Conservation (phyloP, 179 eudicot species). For the Pouteria campechiana region DNA sequence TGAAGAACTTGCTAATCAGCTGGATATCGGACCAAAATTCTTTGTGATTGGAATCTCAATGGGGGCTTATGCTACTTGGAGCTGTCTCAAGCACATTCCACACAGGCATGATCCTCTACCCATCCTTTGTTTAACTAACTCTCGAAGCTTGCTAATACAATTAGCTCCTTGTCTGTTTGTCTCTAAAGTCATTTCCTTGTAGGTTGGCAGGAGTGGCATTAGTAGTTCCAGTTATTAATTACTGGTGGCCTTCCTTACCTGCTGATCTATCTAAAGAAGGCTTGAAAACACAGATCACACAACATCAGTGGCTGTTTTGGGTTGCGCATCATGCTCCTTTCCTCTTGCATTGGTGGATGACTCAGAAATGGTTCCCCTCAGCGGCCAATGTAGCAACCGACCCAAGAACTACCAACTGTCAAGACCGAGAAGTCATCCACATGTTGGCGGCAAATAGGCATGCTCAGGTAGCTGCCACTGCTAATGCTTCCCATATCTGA, state of each 20-base stretch:
- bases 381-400: no score
- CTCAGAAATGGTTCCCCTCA: constrained; percentile 71
- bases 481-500: no score
- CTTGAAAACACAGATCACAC: constrained; percentile 52
- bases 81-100: constrained; percentile 45
- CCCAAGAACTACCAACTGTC: no score
- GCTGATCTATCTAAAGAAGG: constrained; percentile 44
- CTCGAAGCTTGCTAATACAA: constrained; percentile 11
- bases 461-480: no score
- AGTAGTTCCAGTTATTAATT: constrained; percentile 71
- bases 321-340: constrained; percentile 38
- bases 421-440: no score
- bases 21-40: constrained; percentile 36
- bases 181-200: constrained; percentile 15
- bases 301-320: constrained; percentile 31
- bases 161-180: constrained; percentile 2
- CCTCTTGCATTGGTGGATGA: constrained; percentile 78
- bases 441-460: no score
- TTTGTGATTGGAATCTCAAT: constrained; percentile 33
- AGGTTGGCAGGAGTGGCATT: constrained; percentile 83
- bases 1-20: constrained; percentile 42
- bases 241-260: constrained; percentile 87
- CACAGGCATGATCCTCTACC: constrained; percentile 18
- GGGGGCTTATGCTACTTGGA: constrained; percentile 34
- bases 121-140: neutral